These are phyloP conservation scores for Aureobasidium sp. DNA, from an alignment of 2,329 filamentous ascomycete genomes.

Conservation along the genomic window DNA sequence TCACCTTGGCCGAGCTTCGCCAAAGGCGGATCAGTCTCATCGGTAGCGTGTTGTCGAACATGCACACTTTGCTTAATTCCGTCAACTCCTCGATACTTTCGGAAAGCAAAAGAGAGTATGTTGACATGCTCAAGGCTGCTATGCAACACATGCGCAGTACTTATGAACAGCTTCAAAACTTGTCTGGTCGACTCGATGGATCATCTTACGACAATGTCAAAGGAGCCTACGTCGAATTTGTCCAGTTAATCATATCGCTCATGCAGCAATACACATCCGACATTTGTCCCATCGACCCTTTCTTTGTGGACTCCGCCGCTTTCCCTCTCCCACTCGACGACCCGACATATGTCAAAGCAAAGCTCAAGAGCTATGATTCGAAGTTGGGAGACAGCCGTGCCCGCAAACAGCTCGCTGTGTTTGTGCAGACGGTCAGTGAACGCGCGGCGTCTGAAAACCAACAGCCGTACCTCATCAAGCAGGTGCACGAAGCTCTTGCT, in stretches of 20 bases:
- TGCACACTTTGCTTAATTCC: constrained; percentile 42
- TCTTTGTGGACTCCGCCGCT: constrained; percentile 50
- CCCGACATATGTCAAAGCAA: constrained; percentile 54
- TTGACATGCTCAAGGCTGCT: constrained; percentile 43
- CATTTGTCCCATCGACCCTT: constrained; percentile 47
- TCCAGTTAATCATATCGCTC: constrained; percentile 50
- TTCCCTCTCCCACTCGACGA: constrained; percentile 53
- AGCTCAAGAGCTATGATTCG: constrained; percentile 49
- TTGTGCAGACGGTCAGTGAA: constrained; percentile 51
- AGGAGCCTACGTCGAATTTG: constrained; percentile 52
- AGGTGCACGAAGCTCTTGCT: constrained; percentile 43
- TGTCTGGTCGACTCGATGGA: neutral
- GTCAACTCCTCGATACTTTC: constrained; percentile 24
- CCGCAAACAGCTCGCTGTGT: constrained; percentile 47
- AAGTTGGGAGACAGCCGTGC: constrained; percentile 41
- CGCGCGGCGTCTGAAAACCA: constrained; percentile 50
- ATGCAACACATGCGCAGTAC: constrained; percentile 55
- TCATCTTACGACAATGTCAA: constrained; percentile 24
- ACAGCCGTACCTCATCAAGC: constrained; percentile 46
- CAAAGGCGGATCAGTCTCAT: constrained; percentile 47
- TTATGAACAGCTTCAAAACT: constrained; percentile 44
- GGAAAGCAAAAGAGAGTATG: constrained; percentile 39
- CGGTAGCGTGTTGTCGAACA: constrained; percentile 49
- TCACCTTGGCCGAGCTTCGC: constrained; percentile 45
- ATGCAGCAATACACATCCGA: constrained; percentile 53